Evolutionary conservation across 371 early-diverging fungal species (phyloP).

Genomic region (Blakeslea trispora): DNA sequence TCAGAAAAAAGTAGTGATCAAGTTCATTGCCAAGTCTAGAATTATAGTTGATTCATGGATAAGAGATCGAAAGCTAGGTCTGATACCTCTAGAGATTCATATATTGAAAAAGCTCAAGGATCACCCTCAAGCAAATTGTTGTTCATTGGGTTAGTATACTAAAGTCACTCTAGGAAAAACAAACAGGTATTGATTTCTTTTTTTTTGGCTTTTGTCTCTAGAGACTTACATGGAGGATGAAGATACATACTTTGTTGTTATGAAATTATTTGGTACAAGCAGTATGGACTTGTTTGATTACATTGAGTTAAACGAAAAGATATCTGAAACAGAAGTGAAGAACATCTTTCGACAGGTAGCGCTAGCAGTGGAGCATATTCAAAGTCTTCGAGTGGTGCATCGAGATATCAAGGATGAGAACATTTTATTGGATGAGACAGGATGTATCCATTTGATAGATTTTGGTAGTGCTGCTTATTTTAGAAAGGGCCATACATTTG

Average conservation of each 20-base stretch:
- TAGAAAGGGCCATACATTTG: conserved; percentile 60
- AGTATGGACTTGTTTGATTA: conserved; percentile 81
- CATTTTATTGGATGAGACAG: conserved; percentile 66
- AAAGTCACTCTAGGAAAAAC: not conserved
- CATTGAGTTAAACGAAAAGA: conserved; percentile 63
- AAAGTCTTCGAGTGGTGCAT: conserved; percentile 73
- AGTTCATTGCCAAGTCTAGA: conserved; percentile 67
- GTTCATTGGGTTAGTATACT: conserved; percentile 45
- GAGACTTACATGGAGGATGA: conserved; percentile 65
- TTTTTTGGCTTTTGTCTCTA: conserved; percentile 13
- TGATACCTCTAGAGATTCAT: conserved; percentile 72
- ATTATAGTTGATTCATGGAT: conserved; percentile 71
- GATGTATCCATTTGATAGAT: conserved; percentile 67
- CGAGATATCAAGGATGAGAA: conserved; percentile 81
- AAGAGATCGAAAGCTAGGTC: conserved; percentile 62
- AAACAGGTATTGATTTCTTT: conserved; percentile 4
- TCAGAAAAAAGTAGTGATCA: conserved; percentile 64
- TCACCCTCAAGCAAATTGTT: conserved; percentile 63
- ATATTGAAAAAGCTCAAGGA: conserved; percentile 61
- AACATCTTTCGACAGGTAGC: conserved; percentile 66
- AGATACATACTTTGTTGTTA: conserved; percentile 68
- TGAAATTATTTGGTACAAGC: conserved; percentile 62
- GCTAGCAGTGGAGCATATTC: conserved; percentile 69
- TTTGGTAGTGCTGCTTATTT: conserved; percentile 77
- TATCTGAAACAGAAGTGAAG: conserved; percentile 59